These are phyloP conservation scores for Trichoderma sp. DNA, from an alignment of 2,329 filamentous ascomycete species.

Conservation along the genomic window DNA sequence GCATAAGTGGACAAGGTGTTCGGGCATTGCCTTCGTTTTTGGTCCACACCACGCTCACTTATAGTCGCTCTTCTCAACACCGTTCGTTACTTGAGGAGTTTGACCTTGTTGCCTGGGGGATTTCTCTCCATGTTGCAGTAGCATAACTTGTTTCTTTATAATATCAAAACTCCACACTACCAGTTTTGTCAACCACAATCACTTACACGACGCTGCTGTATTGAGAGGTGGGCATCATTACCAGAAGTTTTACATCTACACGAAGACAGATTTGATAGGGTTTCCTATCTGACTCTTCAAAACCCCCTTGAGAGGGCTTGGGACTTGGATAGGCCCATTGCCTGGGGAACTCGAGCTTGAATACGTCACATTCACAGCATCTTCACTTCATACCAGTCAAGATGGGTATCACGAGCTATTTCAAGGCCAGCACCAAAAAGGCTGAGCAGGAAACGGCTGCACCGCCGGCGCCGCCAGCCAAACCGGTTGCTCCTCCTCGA, in stretches of 20 bases:
- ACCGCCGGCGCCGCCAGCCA: conserved; percentile 21
- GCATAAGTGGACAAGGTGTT: conserved; percentile 10
- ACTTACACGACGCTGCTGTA: not conserved
- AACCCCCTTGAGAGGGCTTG: not conserved
- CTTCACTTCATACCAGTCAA: conserved; percentile 21
- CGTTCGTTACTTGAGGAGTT: conserved; percentile 1
- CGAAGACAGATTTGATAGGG: not conserved
- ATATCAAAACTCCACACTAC: not conserved
- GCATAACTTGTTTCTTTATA: not conserved
- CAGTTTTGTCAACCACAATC: not conserved
- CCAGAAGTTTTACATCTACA: not conserved
- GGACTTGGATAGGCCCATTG: conserved; percentile 15
- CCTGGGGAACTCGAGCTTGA: not conserved
- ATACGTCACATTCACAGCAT: not conserved
- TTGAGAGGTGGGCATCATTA: not conserved
- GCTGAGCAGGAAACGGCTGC: conserved; percentile 21
- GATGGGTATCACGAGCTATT: conserved; percentile 65
- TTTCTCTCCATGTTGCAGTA: not conserved
- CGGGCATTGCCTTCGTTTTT: conserved; percentile 12
- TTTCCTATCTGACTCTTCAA: not conserved
- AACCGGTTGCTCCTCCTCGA: conserved; percentile 25
- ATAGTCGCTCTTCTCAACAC: conserved; percentile 19
- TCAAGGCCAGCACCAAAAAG: conserved; percentile 49
- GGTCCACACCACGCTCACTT: conserved; percentile 19
- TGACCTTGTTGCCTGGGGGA: not conserved